phyloP scores from a whole-genome alignment of 441 rosid genomes.

The Mallotus repandus region DNA sequence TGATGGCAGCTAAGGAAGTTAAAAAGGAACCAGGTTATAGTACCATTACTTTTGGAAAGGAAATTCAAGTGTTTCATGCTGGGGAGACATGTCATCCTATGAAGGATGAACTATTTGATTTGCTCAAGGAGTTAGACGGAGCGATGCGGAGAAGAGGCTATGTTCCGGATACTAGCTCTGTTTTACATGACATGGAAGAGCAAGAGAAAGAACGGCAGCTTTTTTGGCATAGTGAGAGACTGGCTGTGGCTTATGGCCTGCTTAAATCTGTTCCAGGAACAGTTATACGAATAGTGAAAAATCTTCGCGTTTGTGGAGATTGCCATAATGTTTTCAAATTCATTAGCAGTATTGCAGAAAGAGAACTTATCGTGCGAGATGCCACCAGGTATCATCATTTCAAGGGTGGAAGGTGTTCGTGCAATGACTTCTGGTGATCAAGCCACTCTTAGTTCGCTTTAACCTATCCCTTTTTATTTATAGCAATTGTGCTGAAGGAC shows the following conservation, averaged over 20 bases:
- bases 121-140: slow-evolving; percentile 52
- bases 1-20: slow-evolving; percentile 50
- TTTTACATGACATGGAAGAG: slow-evolving; percentile 62
- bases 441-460: neutral
- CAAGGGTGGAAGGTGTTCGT: slow-evolving; percentile 59
- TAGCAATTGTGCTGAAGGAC: neutral
- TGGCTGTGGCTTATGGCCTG: slow-evolving; percentile 74
- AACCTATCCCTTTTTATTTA: too few relatives aligned
- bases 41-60: slow-evolving; percentile 49
- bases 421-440: slow-evolving; percentile 72
- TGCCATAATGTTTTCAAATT: slow-evolving; percentile 64
- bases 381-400: slow-evolving; percentile 78
- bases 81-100: slow-evolving; percentile 61
- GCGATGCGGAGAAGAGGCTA: slow-evolving; percentile 74
- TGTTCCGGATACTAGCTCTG: slow-evolving; percentile 65
- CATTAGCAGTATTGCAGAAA: slow-evolving; percentile 43
- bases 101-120: slow-evolving; percentile 44
- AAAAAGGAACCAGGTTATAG: slow-evolving; percentile 76
- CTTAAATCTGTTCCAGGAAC: slow-evolving; percentile 58
- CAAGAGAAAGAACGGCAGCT: slow-evolving; percentile 71
- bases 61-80: slow-evolving; percentile 60
- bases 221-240: slow-evolving; percentile 80
- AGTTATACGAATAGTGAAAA: slow-evolving; percentile 54
- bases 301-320: slow-evolving; percentile 72
- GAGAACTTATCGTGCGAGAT: slow-evolving; percentile 65